Base-by-base conservation (phyloP, 257 asterid species). In the Linaria vulgaris region DNA sequence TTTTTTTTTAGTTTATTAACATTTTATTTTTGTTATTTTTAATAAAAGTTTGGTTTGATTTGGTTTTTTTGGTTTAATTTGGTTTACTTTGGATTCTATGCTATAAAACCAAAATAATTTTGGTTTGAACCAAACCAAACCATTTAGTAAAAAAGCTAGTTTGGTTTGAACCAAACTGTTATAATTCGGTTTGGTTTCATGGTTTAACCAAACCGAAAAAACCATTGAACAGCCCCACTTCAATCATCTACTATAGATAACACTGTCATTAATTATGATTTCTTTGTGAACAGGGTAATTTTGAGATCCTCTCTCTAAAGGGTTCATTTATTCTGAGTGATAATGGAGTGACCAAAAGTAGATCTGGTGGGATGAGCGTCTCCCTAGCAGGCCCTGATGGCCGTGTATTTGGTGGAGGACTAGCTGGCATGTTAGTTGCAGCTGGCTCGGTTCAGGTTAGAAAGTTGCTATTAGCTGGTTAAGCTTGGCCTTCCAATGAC, bases 331-430 rank as follows among this genome's bases (percentile, higher is more conserved):
- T 86, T 82, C 95, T 85, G 19, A 86, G 80, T 50, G 95, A 91
- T 74, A 77, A 84, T 37, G 95, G 96, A 49, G 57, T 83, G 47
- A 75, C 96, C 14, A 88, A 86, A 73, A 82, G 94, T 76, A 77
- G 95, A 79, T 86, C 98, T 15, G 98, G 98, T 45, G 98, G 98
- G 51, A 67, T 91, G 90, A 86, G 95, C 34, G 91, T 91, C 68
- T 83, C 88, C 63, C 79, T 91, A 44, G 96, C 94, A 1, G 92
- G 94, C 57, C 92, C 96, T 10, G 95, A 91, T 72, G 96, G 98
- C 38, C 96, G 87, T n/a, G 96, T 91, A 50, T 72, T 91, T 21
- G 98, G 98, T 5, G 98, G 96, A 69, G 98, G 95, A 22, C 86
- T 91, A 66, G 98, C 95, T 19, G 98, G 98, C 70, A 81, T 88